Base-by-base conservation (phyloP, 371 early-diverging fungal species). In the Mucor plumbeus region DNA sequence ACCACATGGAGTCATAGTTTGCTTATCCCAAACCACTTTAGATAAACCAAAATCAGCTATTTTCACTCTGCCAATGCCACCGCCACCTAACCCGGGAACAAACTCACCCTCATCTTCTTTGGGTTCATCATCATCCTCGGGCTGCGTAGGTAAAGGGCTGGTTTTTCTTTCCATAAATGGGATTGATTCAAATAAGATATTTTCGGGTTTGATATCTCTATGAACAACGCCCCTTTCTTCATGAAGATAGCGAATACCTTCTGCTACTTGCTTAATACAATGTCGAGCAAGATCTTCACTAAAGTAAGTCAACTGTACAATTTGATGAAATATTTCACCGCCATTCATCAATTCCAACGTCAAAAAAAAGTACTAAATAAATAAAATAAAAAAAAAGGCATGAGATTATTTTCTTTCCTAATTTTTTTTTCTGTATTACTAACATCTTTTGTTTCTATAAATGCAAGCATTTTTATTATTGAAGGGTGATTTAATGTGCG, bases 121-220 rank as follows among this genome's bases (percentile, higher is more conserved):
- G 21, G 83, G 82, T 36, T 85, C 86, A 65, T 87, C 85, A 58
- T 73, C 72, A 13, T 76, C 75, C 11, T 71, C 76, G 10, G 77
- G 77, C 39, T 69, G 75, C 4, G 68, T 68, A 9, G 77, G 69
- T 38, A 72, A 67, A 19, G 86, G 86, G 44, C 74, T 64, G 5
- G 65, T 36, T 17, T 47, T 80, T 13, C 82, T 79, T 26, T 85
- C 82, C 62, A 84, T 82, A 43, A 87, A 83, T 0, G 90, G 88
- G 26, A 91, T 91, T 34, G 91, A 84, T 62, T 90, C 89, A 77
- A 90, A 94, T 31, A 97, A 79, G 65, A 95, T 90, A 78, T 99
- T 99, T 76, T 99, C 99, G 38, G 95, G 94, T 80, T 99, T 99
- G 71, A 99, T 92, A 74, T 99, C 99, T 54, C 88, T 81, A 70